Evolutionary conservation across 2,329 filamentous ascomycete species (phyloP), one percentile per base, ranked within the genome.

Genomic region (Aspergillus ibericus): DNA sequence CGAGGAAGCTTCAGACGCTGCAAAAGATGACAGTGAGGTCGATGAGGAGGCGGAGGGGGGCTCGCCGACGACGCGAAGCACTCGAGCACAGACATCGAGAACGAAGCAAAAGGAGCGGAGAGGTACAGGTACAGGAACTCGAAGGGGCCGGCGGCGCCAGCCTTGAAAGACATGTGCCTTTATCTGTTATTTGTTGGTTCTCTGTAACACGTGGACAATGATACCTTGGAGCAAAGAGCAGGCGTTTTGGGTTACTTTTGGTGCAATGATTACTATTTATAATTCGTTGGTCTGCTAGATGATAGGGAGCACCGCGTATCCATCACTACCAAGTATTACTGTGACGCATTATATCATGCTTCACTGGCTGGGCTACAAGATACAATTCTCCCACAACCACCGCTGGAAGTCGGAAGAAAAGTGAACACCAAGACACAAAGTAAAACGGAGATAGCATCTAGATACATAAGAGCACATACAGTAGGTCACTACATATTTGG

Each of bases 21-120:
- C 63, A 5, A 74, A 73, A 20, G 72, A 74, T 5, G 70, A 73
- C 9, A 75, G 72, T 34, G 76, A 77, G 34, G 71, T 57, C 5
- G 77, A 76, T 1, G 75, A 76, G 16, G 75, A 73, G 16, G 72
- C 65, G 15, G 75, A 75, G 47, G 70, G 69, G 9, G 73, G 77
- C 3, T 79, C 75, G 51, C 70, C 66, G 18, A 67, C 67, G 7
- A 63, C 69, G 18, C 69, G 73, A 53, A 73, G 70, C 51, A 76
- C 75, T 15, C 68, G 76, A 32, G 73, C 73, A 12, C 70, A 75
- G 35, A 67, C 71, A 18, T 70, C 72, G 40, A 68, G 72, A 29
- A 67, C 71, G 27, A 76, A 70, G 55, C 72, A 69, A 55, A 76
- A 74, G 52, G 71, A 72, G 25, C 68, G 69, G 70, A 76, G 64